phyloP scores from a whole-genome alignment of 2,329 filamentous ascomycete species.

The Neospermospora avenae region DNA sequence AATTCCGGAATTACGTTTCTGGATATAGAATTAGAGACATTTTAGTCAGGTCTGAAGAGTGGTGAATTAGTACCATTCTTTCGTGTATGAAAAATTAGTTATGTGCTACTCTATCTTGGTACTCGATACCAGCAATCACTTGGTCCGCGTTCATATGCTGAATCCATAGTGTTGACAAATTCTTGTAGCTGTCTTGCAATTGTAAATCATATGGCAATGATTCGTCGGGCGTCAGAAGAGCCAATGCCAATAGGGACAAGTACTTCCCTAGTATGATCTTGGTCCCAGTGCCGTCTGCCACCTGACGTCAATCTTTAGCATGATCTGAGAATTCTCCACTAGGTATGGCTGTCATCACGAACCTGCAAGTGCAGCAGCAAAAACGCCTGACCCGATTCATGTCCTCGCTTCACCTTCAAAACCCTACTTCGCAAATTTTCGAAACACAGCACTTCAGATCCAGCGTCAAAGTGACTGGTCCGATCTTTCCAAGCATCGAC shows the following conservation, averaged over 20 bases:
- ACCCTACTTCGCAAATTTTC: conserved; percentile 11
- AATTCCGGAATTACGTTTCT: conserved; percentile 21
- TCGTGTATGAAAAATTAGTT: conserved; percentile 17
- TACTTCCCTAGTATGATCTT: conserved; percentile 24
- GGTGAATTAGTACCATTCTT: conserved; percentile 20
- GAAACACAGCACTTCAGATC: background rate
- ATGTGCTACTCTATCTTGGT: conserved; percentile 2
- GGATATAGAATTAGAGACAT: background rate
- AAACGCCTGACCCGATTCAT: conserved; percentile 10
- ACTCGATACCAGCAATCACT: conserved; percentile 11
- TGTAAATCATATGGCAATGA: background rate
- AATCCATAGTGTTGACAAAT: conserved; percentile 25
- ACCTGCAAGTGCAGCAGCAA: conserved; percentile 9
- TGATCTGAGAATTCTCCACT: conserved; percentile 13
- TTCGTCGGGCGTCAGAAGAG: background rate
- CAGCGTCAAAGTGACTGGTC: conserved; percentile 6
- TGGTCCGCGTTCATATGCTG: conserved; percentile 17
- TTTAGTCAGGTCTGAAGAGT: background rate
- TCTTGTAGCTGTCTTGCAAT: conserved; percentile 19
- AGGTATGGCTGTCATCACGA: background rate
- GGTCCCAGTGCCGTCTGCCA: conserved; percentile 27
- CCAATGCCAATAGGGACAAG: conserved; percentile 16
- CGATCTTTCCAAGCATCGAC: conserved; percentile 9
- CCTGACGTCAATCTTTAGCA: conserved; percentile 24
- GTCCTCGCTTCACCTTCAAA: conserved; percentile 1